A percentile compares a stretch with the other conserved stretches of the same genome.
These are phyloP conservation scores for Zymoseptoria ardabiliae DNA, from an alignment of 2,329 filamentous ascomycete species.

Conservation along the genomic window DNA sequence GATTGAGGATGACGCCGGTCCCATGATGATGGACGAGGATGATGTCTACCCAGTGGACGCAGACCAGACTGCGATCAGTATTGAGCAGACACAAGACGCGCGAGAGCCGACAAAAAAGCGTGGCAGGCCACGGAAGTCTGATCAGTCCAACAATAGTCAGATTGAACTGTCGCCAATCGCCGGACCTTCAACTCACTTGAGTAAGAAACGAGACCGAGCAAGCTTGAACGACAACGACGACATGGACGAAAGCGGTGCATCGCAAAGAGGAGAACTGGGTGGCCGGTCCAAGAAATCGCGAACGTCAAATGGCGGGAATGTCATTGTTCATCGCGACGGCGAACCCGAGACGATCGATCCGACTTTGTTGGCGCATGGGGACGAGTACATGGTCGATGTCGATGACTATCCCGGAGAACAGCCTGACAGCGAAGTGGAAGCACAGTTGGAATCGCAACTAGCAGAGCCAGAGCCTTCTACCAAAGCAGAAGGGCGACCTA, in stretches of 20 bases:
- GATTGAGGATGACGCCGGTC: conserved; percentile 14
- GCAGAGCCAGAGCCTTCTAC: conserved; percentile 5
- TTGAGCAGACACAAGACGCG: conserved; percentile 4
- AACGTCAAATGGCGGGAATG: conserved; percentile 8
- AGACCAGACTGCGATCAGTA: conserved; percentile 10
- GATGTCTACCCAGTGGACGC: conserved; percentile 1
- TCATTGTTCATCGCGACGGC: conserved; percentile 7
- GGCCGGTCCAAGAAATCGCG: conserved; percentile 15
- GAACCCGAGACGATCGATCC: conserved; percentile 11
- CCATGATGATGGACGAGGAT: conserved; percentile 11
- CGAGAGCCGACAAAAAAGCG: conserved; percentile 4
- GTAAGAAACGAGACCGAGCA: conserved; percentile 13
- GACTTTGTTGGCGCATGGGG: conserved; percentile 8
- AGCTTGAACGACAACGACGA: conserved; percentile 11
- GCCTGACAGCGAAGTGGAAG: conserved; percentile 5
- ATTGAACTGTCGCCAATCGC: conserved; percentile 1
- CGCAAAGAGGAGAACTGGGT: neutral
- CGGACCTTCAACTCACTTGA: neutral
- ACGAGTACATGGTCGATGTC: conserved; percentile 8
- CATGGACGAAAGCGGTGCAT: conserved; percentile 3
- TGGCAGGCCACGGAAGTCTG: conserved; percentile 16
- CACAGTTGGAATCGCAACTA: conserved; percentile 14
- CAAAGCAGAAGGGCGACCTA: conserved; percentile 10
- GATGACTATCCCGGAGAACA: conserved; percentile 6
- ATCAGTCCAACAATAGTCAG: conserved; percentile 14